Conservation (phyloP, 331 rosid genomes). For the Telfairia occidentalis region DNA sequence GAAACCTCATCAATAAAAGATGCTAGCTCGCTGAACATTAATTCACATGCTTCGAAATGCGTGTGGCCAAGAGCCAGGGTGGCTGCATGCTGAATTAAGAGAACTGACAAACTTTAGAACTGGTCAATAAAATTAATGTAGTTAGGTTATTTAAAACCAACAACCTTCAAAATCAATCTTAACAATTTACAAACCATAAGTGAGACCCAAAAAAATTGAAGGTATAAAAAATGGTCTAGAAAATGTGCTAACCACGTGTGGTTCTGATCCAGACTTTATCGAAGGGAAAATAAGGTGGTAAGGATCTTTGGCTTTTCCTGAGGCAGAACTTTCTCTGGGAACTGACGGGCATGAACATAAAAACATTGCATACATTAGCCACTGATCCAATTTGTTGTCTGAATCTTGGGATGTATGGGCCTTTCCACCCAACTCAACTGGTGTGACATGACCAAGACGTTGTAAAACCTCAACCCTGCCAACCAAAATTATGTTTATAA, state of each 20-base stretch:
- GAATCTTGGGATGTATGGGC: constrained; percentile 89
- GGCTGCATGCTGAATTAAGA: constrained; percentile 70
- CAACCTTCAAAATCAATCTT: constrained; percentile 5
- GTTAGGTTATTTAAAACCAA: constrained; percentile 19
- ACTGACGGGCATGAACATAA: constrained; percentile 82
- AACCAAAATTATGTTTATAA: constrained; percentile 5
- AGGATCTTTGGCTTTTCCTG: constrained; percentile 63
- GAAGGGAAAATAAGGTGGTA: constrained; percentile 87
- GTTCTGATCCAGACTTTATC: constrained; percentile 84
- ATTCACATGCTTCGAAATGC: constrained; percentile 86
- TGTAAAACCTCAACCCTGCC: constrained; percentile 85
- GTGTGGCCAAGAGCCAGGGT: constrained; percentile 99
- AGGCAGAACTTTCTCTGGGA: constrained; percentile 56
- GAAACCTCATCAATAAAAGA: constrained; percentile 86
- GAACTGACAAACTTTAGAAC: not conserved
- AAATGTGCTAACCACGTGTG: constrained; percentile 61
- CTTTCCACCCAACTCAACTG: constrained; percentile 93
- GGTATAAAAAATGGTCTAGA: not conserved
- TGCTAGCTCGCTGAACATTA: constrained; percentile 85
- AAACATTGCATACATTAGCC: constrained; percentile 97
- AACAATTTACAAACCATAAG: not conserved
- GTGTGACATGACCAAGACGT: constrained; percentile 87
- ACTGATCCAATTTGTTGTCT: constrained; percentile 92
- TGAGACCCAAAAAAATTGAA: not conserved
- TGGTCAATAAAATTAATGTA: not conserved